Evolutionary conservation across 208 protist species (phyloP).

Genomic region (Leishmania arabica): DNA sequence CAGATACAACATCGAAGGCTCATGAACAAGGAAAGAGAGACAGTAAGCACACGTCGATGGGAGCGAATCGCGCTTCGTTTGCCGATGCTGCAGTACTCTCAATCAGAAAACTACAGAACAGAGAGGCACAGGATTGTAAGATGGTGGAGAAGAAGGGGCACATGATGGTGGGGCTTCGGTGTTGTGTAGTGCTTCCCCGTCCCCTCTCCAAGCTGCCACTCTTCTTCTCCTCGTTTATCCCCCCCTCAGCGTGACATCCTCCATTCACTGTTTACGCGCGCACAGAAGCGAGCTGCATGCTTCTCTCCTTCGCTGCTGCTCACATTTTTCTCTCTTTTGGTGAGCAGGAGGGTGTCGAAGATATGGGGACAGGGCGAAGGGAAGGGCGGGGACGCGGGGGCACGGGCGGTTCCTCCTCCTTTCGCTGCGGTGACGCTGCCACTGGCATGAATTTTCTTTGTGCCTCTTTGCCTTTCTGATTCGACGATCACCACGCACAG

Average conservation of each 20-base stretch:
- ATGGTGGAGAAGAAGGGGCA: background rate
- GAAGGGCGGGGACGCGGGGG: background rate
- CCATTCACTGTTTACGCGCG: background rate
- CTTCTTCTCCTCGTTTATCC: too few relatives aligned
- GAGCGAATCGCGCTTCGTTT: background rate
- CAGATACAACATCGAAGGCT: background rate
- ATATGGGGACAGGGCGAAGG: background rate
- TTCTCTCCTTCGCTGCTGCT: too few relatives aligned
- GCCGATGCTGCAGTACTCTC: background rate
- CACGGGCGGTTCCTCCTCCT: background rate
- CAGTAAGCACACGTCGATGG: background rate
- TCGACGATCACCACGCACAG: background rate
- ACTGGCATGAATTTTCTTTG: background rate
- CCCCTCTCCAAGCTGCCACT: background rate
- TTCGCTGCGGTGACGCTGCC: background rate
- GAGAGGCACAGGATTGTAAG: background rate
- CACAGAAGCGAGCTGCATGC: background rate
- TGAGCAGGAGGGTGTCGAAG: background rate
- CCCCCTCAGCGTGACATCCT: background rate
- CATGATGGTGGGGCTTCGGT: background rate
- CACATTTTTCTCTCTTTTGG: background rate
- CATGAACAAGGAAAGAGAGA: background rate
- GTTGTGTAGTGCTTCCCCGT: background rate
- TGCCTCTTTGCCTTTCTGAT: background rate
- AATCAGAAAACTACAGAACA: background rate